Percentiles rank a stretch among this genome's conserved stretches.
phyloP scores from a whole-genome alignment of 768 basidiomycete genomes.

The Floccularia luteovirens region DNA sequence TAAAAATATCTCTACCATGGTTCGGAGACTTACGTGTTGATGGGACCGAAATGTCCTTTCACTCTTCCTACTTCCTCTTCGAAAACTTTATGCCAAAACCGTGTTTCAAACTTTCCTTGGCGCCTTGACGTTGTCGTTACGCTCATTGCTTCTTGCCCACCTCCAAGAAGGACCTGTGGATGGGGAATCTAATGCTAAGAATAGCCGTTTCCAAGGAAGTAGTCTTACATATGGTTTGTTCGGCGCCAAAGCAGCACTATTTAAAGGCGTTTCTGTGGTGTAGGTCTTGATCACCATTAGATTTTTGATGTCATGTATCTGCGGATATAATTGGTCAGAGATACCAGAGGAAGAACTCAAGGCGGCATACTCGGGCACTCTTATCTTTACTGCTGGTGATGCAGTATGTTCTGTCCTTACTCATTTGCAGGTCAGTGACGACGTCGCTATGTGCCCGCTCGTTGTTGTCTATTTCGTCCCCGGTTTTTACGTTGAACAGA shows the following conservation, averaged over 20 bases:
- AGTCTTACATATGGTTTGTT: constrained; percentile 71
- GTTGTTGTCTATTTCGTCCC: constrained; percentile 76
- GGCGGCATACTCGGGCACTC: constrained; percentile 69
- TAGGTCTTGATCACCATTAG: constrained; percentile 90
- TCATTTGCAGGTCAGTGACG: constrained; percentile 90
- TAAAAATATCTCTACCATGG: neutral
- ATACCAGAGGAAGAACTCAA: neutral
- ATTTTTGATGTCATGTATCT: constrained; percentile 87
- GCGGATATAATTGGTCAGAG: neutral
- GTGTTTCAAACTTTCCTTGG: constrained; percentile 96
- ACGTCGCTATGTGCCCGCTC: constrained; percentile 83
- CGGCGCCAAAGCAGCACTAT: constrained; percentile 85
- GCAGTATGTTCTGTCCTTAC: constrained; percentile 88
- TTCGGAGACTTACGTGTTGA: constrained; percentile 74
- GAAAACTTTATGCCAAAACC: constrained; percentile 96
- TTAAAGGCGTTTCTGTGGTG: constrained; percentile 89
- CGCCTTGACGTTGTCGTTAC: constrained; percentile 92
- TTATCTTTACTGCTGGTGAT: constrained; percentile 97
- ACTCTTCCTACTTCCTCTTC: constrained; percentile 97
- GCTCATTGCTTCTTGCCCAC: constrained; percentile 96
- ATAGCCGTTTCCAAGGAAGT: neutral
- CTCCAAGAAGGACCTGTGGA: constrained; percentile 76
- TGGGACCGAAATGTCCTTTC: constrained; percentile 94
- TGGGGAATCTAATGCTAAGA: neutral
- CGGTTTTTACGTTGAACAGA: constrained; percentile 81